phyloP scores from a whole-genome alignment of 352 stramenopile genomes.

The Phytophthora rubi region DNA sequence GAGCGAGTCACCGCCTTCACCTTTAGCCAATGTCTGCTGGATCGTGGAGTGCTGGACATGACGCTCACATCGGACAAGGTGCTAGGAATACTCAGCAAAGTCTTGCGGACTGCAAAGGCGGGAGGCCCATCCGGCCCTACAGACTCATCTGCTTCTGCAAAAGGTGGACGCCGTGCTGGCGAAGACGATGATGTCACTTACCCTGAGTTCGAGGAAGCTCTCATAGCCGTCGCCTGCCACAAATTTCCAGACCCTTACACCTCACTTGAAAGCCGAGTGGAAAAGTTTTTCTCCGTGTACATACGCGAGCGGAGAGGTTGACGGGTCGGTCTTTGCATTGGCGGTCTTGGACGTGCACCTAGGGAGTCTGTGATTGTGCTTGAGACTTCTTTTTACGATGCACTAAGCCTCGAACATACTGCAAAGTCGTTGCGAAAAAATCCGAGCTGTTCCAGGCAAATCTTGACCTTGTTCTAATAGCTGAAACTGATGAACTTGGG shows the following conservation, averaged over 20 bases:
- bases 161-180: slow-evolving; percentile 13
- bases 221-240: slow-evolving; percentile 74
- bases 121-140: neutral
- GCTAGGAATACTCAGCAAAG: slow-evolving; percentile 60
- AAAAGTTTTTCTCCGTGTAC: slow-evolving; percentile 82
- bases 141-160: neutral
- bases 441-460: too few species aligned
- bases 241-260: slow-evolving; percentile 82
- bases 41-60: slow-evolving; percentile 67
- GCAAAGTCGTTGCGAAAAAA: too few species aligned
- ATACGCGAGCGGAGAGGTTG: slow-evolving; percentile 40
- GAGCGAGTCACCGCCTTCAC: slow-evolving; percentile 64
- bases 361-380: too few species aligned
- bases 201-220: slow-evolving; percentile 71
- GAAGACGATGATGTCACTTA: slow-evolving; percentile 69
- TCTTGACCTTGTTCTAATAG: too few species aligned
- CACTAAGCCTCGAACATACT: too few species aligned
- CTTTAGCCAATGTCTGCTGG: slow-evolving; percentile 67
- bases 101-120: slow-evolving; percentile 36
- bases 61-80: slow-evolving; percentile 70
- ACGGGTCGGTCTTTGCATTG: too few species aligned
- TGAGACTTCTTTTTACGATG: too few species aligned
- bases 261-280: slow-evolving; percentile 78
- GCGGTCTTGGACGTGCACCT: too few species aligned
- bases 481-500: too few species aligned